Evolutionary conservation across 768 basidiomycete species (phyloP), one percentile per base, ranked within the genome.

Genomic region (Crepidotus variabilis): DNA sequence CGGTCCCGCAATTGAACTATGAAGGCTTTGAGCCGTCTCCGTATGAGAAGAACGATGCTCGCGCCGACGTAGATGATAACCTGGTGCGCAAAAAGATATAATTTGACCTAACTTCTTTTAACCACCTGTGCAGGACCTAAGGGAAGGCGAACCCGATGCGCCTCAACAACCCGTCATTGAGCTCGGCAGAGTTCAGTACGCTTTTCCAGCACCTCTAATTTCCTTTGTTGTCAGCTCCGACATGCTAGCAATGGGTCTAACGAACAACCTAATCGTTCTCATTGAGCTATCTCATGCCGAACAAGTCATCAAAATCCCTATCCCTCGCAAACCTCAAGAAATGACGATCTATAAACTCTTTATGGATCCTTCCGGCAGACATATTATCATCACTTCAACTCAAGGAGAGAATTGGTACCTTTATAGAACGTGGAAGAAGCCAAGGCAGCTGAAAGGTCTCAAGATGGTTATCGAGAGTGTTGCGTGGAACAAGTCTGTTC

Each of bases 341-440:
- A 82, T 92, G 76, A 76, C 80, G 7, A 84, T 98, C 48, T 74
- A 88, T 75, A 88, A 88, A 66, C 72, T 98, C 52, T 98, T 94
- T 72, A 83, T 91, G 67, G 95, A 98, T 69, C 95, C 95, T 13
- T 90, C 94, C 0, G 95, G 95, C 3, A 80, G 90, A 33, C 97
- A 98, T 73, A 82, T 96, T 50, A 72, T 98, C 43, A 79, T 96
- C 52, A 91, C 92, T 0, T 94, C 94, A 8, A 76, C 75, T 11
- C 85, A 92, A 64, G 94, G 94, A 51, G 95, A 99, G 67, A 95
- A 92, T 59, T 98, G 91, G 86, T 98, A 98, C 67, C 74, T 94
- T 2, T 94, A 85, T 65, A 78, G 82, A 52, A 79, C 82, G 8
- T 88, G 87, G 84, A 90, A 89, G 75, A 92, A 94, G 64, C 88